Evolutionary conservation across 441 rosid genomes (phyloP).

Genomic region (Cnidoscolus chayamansa): DNA sequence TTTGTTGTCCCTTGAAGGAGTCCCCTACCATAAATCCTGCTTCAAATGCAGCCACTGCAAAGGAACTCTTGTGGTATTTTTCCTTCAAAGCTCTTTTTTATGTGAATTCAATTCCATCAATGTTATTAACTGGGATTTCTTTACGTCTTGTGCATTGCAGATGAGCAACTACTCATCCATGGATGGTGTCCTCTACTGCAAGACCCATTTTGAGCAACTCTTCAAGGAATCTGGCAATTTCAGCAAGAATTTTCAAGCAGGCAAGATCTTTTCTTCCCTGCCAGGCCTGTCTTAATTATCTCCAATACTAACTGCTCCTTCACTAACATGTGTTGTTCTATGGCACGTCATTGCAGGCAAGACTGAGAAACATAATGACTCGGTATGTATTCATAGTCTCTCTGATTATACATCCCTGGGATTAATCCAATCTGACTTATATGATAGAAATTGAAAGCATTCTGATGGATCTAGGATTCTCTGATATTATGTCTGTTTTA

Average conservation of each 20-base stretch:
- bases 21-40: constrained; percentile 87
- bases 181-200: constrained; percentile 96
- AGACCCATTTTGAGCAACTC: constrained; percentile 89
- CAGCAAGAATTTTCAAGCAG: constrained; percentile 84
- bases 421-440: neutral
- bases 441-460: neutral
- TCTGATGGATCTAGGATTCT: neutral
- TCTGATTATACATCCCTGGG: neutral
- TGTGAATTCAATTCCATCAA: too few species aligned
- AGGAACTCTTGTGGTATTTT: constrained; percentile 73
- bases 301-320: neutral
- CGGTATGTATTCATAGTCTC: constrained; percentile 37
- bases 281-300: neutral
- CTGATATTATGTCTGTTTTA: neutral
- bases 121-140: neutral
- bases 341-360: constrained; percentile 42
- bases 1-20: constrained; percentile 75
- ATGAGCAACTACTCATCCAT: constrained; percentile 96
- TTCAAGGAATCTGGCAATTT: constrained; percentile 95
- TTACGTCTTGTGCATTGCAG: constrained; percentile 27
- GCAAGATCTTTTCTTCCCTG: constrained; percentile 29
- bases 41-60: constrained; percentile 96
- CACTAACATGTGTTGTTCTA: constrained; percentile 5
- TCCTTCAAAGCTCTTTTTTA: too few species aligned
- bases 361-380: constrained; percentile 53